These are phyloP conservation scores for Ceratocystis destructans DNA, from an alignment of 2,329 filamentous ascomycete genomes.

Conservation along the genomic window DNA sequence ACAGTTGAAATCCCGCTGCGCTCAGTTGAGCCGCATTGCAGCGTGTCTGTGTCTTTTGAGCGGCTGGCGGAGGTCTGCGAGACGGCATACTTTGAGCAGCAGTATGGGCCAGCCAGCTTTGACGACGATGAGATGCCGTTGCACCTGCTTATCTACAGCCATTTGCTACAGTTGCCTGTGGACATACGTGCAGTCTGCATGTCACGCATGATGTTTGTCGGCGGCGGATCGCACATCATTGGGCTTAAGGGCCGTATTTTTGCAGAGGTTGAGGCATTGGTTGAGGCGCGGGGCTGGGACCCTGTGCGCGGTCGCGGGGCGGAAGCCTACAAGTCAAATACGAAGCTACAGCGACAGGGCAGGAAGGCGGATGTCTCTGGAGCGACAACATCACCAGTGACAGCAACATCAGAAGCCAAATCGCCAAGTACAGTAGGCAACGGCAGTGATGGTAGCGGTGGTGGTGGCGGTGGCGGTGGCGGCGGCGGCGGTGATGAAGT, in stretches of 20 bases:
- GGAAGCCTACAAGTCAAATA: slow-evolving; percentile 37
- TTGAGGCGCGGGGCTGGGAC: slow-evolving; percentile 62
- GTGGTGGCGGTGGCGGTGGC: slow-evolving; percentile 10
- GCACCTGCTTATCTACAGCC: slow-evolving; percentile 60
- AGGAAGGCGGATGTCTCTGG: not conserved
- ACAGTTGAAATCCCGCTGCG: slow-evolving; percentile 32
- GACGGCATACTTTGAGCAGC: slow-evolving; percentile 53
- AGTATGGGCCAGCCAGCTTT: slow-evolving; percentile 40
- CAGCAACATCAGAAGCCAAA: slow-evolving; percentile 16
- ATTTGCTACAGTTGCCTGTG: slow-evolving; percentile 60
- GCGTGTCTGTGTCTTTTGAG: slow-evolving; percentile 53
- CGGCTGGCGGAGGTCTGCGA: slow-evolving; percentile 63
- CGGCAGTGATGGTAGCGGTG: not conserved
- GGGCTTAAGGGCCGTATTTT: slow-evolving; percentile 67
- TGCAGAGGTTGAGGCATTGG: slow-evolving; percentile 55
- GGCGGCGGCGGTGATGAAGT: slow-evolving; percentile 23
- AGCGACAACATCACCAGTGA: no score
- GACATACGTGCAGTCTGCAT: slow-evolving; percentile 79
- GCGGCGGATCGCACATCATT: slow-evolving; percentile 63
- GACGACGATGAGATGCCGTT: slow-evolving; percentile 81
- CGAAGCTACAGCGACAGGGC: slow-evolving; percentile 29
- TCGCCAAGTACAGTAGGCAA: not conserved
- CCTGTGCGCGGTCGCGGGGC: slow-evolving; percentile 56
- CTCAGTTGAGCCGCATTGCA: slow-evolving; percentile 37
- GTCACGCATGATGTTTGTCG: slow-evolving; percentile 75